These are phyloP conservation scores for Metroxylon sagu DNA, from an alignment of 176 grass and related monocot species.

Conservation along the genomic window DNA sequence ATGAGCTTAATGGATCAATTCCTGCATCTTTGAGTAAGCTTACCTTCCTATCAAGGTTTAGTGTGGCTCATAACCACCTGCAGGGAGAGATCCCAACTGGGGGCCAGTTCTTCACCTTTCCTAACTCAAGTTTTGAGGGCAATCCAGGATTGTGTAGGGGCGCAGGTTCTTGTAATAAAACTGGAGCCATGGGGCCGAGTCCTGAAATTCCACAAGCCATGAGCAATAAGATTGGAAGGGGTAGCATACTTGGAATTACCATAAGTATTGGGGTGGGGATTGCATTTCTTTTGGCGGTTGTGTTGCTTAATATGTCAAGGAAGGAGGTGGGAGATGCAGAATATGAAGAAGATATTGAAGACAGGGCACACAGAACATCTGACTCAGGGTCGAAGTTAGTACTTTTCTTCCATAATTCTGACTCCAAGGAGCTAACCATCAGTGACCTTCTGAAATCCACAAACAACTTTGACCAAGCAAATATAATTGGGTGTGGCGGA, in stretches of 20 bases:
- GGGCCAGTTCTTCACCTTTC: slow-evolving; percentile 83
- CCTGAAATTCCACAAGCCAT: slow-evolving; percentile 7
- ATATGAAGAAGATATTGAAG: slow-evolving; percentile 34
- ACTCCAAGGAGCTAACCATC: slow-evolving; percentile 65
- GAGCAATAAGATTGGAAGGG: slow-evolving; percentile 38
- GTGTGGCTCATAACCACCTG: slow-evolving; percentile 75
- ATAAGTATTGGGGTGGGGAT: slow-evolving; percentile 63
- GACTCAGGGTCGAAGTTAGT: slow-evolving; percentile 63
- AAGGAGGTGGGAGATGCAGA: slow-evolving; percentile 34
- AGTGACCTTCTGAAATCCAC: slow-evolving; percentile 78
- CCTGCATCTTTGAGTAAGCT: slow-evolving; percentile 58
- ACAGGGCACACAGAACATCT: slow-evolving; percentile 28
- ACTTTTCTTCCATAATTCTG: slow-evolving; percentile 71
- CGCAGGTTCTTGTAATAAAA: slow-evolving; percentile 38
- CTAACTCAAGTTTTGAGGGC: slow-evolving; percentile 84
- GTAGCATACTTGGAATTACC: slow-evolving; percentile 63
- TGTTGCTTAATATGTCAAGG: slow-evolving; percentile 71
- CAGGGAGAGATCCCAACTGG: slow-evolving; percentile 54
- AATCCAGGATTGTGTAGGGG: slow-evolving; percentile 66
- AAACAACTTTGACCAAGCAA: slow-evolving; percentile 95
- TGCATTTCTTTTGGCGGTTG: slow-evolving; percentile 47
- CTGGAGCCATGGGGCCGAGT: slow-evolving; percentile 18
- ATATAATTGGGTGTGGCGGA: slow-evolving; percentile 86
- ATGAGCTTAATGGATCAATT: slow-evolving; percentile 75
- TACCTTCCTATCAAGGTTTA: slow-evolving; percentile 95